These are phyloP conservation scores for Podospora bellae-mahoneyi DNA, from an alignment of 495 filamentous ascomycete species.

Conservation along the genomic window DNA sequence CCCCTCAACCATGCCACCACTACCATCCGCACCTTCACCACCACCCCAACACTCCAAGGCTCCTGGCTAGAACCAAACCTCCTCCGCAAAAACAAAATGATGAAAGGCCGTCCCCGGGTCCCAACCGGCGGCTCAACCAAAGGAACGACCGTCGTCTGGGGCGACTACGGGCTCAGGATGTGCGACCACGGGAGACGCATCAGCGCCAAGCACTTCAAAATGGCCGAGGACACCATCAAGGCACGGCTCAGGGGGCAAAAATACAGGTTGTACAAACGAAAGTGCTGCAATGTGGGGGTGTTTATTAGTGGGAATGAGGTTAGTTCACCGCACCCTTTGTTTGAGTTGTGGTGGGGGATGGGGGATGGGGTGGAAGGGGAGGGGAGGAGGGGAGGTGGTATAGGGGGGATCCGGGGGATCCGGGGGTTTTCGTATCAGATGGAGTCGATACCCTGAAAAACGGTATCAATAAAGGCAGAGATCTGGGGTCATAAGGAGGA, in stretches of 20 bases:
- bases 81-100: conserved; percentile 74
- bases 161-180: conserved; percentile 93
- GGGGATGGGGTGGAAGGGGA: not conserved
- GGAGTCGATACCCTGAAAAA: too few relatives aligned
- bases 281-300: conserved; percentile 88
- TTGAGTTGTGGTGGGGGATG: not conserved
- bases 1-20: conserved; percentile 34
- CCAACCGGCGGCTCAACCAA: conserved; percentile 85
- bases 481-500: too few relatives aligned
- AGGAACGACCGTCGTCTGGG: conserved; percentile 94
- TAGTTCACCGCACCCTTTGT: conserved; percentile 17
- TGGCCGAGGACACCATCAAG: conserved; percentile 90
- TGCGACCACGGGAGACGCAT: conserved; percentile 88
- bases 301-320: conserved; percentile 93
- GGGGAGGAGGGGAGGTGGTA: not conserved
- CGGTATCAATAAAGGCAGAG: too few relatives aligned
- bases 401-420: too few relatives aligned
- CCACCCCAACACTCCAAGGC: conserved; percentile 56
- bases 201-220: conserved; percentile 78
- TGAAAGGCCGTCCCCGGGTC: conserved; percentile 84
- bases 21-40: conserved; percentile 67
- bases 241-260: conserved; percentile 83
- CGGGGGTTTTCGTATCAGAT: too few relatives aligned
- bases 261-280: conserved; percentile 85
- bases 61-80: conserved; percentile 79